phyloP scores from a whole-genome alignment of 2,329 filamentous ascomycete genomes.

The Pseudogymnoascus sp. region DNA sequence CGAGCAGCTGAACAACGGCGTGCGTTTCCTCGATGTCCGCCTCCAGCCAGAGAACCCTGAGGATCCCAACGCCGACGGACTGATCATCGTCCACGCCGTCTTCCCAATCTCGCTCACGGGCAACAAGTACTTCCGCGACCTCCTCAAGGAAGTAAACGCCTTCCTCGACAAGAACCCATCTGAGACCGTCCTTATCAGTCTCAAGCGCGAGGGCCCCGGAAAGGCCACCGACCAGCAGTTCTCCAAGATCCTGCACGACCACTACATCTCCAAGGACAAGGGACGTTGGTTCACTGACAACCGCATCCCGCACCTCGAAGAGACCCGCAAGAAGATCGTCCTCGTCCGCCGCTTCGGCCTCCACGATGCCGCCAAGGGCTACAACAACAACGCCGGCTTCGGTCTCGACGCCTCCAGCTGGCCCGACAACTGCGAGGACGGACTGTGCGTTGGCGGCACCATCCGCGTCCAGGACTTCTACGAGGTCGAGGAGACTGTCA shows the following conservation, averaged over 20 bases:
- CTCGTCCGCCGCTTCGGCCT: slow-evolving; percentile 74
- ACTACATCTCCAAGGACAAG: slow-evolving; percentile 54
- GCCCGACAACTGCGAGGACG: slow-evolving; percentile 84
- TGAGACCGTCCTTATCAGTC: slow-evolving; percentile 75
- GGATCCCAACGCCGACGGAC: slow-evolving; percentile 52
- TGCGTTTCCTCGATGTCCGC: slow-evolving; percentile 89
- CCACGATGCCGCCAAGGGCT: slow-evolving; percentile 44
- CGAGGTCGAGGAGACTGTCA: slow-evolving; percentile 67
- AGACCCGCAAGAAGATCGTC: slow-evolving; percentile 74
- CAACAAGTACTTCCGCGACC: slow-evolving; percentile 65
- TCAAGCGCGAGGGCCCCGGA: slow-evolving; percentile 88
- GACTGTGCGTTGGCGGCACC: slow-evolving; percentile 58
- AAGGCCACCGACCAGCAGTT: slow-evolving; percentile 73
- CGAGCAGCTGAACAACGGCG: slow-evolving; percentile 78
- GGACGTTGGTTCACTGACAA: slow-evolving; percentile 73
- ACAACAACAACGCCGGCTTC: slow-evolving; percentile 45
- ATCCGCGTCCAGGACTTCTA: slow-evolving; percentile 93
- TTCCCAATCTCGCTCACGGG: slow-evolving; percentile 84
- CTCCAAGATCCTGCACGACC: slow-evolving; percentile 60
- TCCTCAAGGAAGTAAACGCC: slow-evolving; percentile 62
- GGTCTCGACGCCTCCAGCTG: slow-evolving; percentile 59
- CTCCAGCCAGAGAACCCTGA: slow-evolving; percentile 58
- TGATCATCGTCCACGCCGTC: slow-evolving; percentile 79
- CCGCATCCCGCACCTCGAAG: slow-evolving; percentile 67
- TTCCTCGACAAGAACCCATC: slow-evolving; percentile 73